Evolutionary conservation across 202 grass and related monocot species (phyloP).

Genomic region (Setaria viridis): DNA sequence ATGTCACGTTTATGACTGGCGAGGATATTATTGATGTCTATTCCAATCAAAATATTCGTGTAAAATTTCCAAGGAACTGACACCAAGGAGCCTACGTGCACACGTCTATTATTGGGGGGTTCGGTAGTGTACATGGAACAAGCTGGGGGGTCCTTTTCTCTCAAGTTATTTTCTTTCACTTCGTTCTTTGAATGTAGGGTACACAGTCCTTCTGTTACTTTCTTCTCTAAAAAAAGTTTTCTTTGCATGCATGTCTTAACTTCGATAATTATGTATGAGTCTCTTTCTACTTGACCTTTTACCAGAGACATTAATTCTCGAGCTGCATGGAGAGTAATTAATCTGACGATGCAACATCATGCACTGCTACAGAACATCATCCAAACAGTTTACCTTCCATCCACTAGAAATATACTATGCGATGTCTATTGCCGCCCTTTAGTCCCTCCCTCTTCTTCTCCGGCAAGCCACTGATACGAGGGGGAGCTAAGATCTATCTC

Average conservation of each 20-base stretch:
- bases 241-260: constrained; percentile 2
- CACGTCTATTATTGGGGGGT: not conserved
- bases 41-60: not conserved
- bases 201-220: not conserved
- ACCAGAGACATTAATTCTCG: constrained; percentile 17
- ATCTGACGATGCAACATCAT: not conserved
- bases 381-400: not conserved
- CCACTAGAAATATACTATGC: not conserved
- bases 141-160: not conserved
- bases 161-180: not conserved
- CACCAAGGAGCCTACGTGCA: not conserved
- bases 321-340: constrained; percentile 9
- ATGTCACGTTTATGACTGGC: not conserved
- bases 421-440: not conserved
- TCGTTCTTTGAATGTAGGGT: not conserved
- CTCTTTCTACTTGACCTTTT: constrained; percentile 23
- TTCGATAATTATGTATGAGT: not conserved
- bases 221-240: not conserved
- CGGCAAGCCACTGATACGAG: not conserved
- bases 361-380: not conserved
- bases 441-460: not conserved
- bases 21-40: not conserved
- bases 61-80: not conserved
- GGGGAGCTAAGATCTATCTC: not conserved
- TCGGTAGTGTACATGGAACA: not conserved